A percentile compares a stretch with the other conserved stretches of the same genome.
These are phyloP conservation scores for Dothistroma septosporum DNA, from an alignment of 2,329 filamentous ascomycete species.

Conservation along the genomic window DNA sequence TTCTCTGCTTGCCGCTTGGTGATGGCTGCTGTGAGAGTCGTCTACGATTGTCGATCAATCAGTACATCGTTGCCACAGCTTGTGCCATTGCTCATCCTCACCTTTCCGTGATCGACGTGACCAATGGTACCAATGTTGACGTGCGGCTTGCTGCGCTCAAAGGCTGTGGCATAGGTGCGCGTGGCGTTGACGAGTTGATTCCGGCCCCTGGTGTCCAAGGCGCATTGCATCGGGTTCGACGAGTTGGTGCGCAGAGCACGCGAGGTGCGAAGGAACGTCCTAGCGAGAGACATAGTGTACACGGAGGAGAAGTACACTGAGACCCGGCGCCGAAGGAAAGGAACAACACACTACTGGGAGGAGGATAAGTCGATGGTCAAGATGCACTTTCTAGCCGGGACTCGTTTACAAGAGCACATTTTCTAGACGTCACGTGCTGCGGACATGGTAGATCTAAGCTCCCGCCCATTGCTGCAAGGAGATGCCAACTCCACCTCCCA, in stretches of 20 bases:
- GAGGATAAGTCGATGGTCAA: conserved; percentile 3
- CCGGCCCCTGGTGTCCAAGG: conserved; percentile 59
- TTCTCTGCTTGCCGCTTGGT: conserved; percentile 97
- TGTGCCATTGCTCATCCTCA: conserved; percentile 36
- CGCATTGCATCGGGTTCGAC: conserved; percentile 72
- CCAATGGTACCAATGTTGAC: conserved; percentile 99
- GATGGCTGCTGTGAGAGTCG: conserved; percentile 95
- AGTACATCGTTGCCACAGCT: conserved; percentile 4
- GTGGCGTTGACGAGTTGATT: conserved; percentile 60
- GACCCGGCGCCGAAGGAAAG: conserved; percentile 9
- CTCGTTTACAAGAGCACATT: conserved; percentile 1
- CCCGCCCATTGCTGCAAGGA: not conserved
- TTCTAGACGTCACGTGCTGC: conserved; percentile 3
- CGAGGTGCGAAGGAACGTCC: conserved; percentile 78
- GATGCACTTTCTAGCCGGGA: not conserved
- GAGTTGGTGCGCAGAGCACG: conserved; percentile 68
- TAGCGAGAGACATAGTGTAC: conserved; percentile 68
- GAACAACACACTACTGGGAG: conserved; percentile 7
- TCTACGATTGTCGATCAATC: conserved; percentile 52
- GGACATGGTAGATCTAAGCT: not conserved
- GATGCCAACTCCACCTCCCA: not conserved
- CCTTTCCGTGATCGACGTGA: conserved; percentile 99
- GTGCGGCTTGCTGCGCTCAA: conserved; percentile 90
- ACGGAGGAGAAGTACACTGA: not conserved
- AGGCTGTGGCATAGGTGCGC: conserved; percentile 60